Evolutionary conservation across 1,284 basidiomycete species (phyloP), one percentile per base, ranked within the genome.

Genomic region (Trichosporon ovoides): DNA sequence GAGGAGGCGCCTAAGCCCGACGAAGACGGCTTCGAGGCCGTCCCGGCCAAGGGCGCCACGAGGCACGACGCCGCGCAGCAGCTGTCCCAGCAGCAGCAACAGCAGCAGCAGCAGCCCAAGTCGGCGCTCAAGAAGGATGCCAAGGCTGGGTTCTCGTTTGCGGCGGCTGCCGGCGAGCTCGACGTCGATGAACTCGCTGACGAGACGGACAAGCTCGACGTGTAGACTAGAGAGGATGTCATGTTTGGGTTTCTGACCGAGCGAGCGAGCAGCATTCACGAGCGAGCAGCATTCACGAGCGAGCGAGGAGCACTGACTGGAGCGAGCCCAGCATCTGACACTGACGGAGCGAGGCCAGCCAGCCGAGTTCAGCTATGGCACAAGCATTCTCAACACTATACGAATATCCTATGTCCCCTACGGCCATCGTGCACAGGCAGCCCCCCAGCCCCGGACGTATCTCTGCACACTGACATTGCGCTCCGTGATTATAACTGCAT

Each of bases 131-230:
- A 48, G 16, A 53, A 55, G 22, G 49, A 58, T 46, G 58, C 65
- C 40, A 69, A 69, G 38, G 66, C 65, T 46, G 68, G 67, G 31
- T 78, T 78, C 62, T 70, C 67, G 31, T 78, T 76, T 57, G 73
- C 75, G 2, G 70, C 70, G 14, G 75, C 73, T 18, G 72, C 71
- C 2, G 61, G 63, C 24, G 55, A 64, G 34, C 52, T 68, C 31
- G 66, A 64, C 38, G 64, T 61, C 13, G 63, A 68, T 38, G 65
- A 63, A 28, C 63, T 66, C 18, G 63, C 64, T 28, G 69, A 71
- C 52, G 60, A 64, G 49, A 48, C 43, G 24, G 43, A 48, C 43
- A 48, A 48, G 43, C 28, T 48, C 22, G 22, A 48, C 4, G 43
- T 48, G 43, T 48, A 48, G 43, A 48, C 43, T 48, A 48, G 43